These are phyloP conservation scores for Dryas drummondii DNA, from an alignment of 306 rosid genomes.

Conservation along the genomic window DNA sequence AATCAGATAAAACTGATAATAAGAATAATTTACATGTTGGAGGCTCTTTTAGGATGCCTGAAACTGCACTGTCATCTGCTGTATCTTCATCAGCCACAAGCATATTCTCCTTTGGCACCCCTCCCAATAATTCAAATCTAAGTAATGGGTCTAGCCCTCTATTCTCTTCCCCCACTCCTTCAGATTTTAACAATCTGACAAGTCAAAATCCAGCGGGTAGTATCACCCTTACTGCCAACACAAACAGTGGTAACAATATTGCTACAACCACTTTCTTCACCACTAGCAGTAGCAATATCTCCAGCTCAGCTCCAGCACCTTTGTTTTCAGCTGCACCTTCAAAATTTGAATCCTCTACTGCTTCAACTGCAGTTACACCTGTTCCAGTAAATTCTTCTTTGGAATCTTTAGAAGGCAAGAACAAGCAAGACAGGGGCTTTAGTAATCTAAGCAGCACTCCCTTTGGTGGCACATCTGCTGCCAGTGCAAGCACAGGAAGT, in stretches of 20 bases:
- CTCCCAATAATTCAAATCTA: constrained; percentile 39
- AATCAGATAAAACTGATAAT: constrained; percentile 37
- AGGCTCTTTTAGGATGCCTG: constrained; percentile 36
- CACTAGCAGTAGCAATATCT: constrained; percentile 24
- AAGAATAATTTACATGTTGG: constrained; percentile 36
- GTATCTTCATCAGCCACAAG: constrained; percentile 40
- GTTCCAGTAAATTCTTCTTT: constrained; percentile 28
- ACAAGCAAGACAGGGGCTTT: constrained; percentile 41
- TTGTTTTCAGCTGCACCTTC: constrained; percentile 30
- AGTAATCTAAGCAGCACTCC: constrained; percentile 40
- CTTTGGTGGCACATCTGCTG: constrained; percentile 41
- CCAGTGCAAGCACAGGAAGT: constrained; percentile 42
- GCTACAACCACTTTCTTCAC: constrained; percentile 17
- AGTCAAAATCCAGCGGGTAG: constrained; percentile 43
- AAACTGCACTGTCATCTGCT: constrained; percentile 38
- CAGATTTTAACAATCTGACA: constrained; percentile 34
- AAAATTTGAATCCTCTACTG: constrained; percentile 39
- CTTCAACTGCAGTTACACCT: constrained; percentile 34
- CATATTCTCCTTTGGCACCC: constrained; percentile 29
- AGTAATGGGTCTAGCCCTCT: constrained; percentile 51
- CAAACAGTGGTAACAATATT: constrained; percentile 1
- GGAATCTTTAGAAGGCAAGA: constrained; percentile 38
- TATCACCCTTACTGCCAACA: constrained; percentile 26
- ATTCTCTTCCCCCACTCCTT: constrained; percentile 33
- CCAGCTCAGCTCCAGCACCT: constrained; percentile 25